A percentile compares a stretch with the other conserved stretches of the same genome.
Conservation (phyloP, 2,329 filamentous ascomycete species). For the Neonectria faginata region DNA sequence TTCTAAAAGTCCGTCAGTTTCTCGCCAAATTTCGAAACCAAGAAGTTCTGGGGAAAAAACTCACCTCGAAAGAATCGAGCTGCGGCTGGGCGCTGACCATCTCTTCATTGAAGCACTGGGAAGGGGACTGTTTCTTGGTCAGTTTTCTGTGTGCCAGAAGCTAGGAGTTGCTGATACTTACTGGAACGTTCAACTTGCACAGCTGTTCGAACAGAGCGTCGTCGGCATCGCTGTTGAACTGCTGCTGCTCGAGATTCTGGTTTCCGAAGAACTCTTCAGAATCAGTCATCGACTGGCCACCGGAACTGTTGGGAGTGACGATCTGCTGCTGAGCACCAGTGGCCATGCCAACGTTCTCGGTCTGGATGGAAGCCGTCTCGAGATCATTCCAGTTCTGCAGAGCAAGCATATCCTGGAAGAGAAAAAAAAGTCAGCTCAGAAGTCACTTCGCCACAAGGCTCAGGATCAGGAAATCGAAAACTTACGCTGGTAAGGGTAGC, state of each 20-base stretch:
- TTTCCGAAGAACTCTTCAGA: neutral
- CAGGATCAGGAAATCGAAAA: neutral
- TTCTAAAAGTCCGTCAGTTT: neutral
- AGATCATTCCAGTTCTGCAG: neutral
- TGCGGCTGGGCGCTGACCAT: neutral
- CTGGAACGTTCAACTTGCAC: neutral
- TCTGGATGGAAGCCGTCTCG: neutral
- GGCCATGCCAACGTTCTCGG: neutral
- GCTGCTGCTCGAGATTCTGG: neutral
- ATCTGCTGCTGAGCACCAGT: neutral
- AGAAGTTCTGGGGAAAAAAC: neutral
- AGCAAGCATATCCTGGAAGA: neutral
- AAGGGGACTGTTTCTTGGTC: neutral
- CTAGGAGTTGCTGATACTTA: neutral
- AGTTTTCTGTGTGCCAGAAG: neutral
- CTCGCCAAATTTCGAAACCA: neutral
- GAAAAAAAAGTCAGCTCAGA: neutral
- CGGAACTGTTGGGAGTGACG: neutral
- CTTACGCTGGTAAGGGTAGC: neutral
- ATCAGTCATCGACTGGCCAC: neutral
- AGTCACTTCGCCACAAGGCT: neutral
- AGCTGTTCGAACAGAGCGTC: neutral
- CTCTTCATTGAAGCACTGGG: neutral
- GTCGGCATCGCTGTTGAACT: neutral
- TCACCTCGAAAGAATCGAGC: neutral